Evolutionary conservation across 106 monocot species (phyloP).

Genomic region (Dioscorea zingiberensis): DNA sequence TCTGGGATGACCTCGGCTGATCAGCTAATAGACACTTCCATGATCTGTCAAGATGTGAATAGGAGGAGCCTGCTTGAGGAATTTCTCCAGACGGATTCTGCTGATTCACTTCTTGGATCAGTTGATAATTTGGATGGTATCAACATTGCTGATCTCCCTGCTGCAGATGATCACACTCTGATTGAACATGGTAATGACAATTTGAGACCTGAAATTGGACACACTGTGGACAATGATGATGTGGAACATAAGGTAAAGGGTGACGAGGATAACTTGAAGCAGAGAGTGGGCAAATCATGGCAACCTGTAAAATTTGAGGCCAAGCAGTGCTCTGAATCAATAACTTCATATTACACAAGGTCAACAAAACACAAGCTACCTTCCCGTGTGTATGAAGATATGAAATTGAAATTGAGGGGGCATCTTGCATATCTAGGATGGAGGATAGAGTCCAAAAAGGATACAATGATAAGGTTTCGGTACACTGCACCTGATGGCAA

Average conservation of each 20-base stretch:
- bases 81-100: too few species aligned
- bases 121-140: neutral
- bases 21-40: too few species aligned
- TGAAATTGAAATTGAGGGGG: conserved; percentile 14
- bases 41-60: too few species aligned
- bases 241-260: too few species aligned
- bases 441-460: conserved; percentile 27
- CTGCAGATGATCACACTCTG: neutral
- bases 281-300: conserved; percentile 15
- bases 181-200: neutral
- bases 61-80: too few species aligned
- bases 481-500: conserved; percentile 28
- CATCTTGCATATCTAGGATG: conserved; percentile 55
- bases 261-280: too few species aligned
- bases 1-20: neutral
- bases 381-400: too few species aligned
- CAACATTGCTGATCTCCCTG: neutral
- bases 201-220: too few species aligned
- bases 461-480: conserved; percentile 9
- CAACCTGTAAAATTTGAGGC: conserved; percentile 24
- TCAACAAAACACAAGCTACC: too few species aligned
- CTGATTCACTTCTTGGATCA: neutral
- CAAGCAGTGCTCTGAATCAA: conserved; percentile 34
- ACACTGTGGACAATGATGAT: too few species aligned
- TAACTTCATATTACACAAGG: conserved; percentile 10